Base-by-base conservation (phyloP, 2,329 filamentous ascomycete species). In the Pseudofabraea citricarpa region DNA sequence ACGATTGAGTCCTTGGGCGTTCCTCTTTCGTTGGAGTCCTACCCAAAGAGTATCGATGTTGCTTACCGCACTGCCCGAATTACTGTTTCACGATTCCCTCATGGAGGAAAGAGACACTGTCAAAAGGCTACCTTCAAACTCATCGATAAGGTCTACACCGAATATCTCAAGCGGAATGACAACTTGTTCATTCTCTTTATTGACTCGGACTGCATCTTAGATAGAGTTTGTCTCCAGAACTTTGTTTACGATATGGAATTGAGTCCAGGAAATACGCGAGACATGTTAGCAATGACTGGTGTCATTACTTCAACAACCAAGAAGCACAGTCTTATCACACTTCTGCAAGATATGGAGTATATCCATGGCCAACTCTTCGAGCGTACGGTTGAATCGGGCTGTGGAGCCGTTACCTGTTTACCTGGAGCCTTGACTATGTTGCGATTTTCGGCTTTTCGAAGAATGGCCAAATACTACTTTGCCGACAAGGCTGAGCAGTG, bases 171-270 rank as follows among this genome's bases (percentile, higher is more conserved):
- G 65, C 76, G 81, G 37, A 88, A 95, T 60, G 91, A 97, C 65
- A 88, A 97, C 56, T 71, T 97, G 0, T 97, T 97, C 63, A 85
- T 97, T 41, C 77, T 97, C 9, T 97, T 97, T 67, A 96, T 97
- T 61, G 91, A 97, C 68, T 96, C 90, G 0, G 91, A 97, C 63
- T 97, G 93, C 65, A 93, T 96, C 49, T 72, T 97, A 39, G 91
- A 97, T 69, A 79, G 82, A 46, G 81, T 90, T 31, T 97, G 91
- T 62, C 79, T 97, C 47, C 91, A 96, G 62, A 97, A 96, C 64
- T 97, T 97, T 66, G 87, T 97, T 70, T 96, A 93, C 65, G 91
- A 97, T 62, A 97, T 97, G 93, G 90, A 97, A 65, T 73, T 97
- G 48, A 95, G 91, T 64, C 91, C 91, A 1, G 90, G 90, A 43